These are phyloP conservation scores for Paulinella micropora DNA, from an alignment of 78 protist genomes.

Conservation along the genomic window DNA sequence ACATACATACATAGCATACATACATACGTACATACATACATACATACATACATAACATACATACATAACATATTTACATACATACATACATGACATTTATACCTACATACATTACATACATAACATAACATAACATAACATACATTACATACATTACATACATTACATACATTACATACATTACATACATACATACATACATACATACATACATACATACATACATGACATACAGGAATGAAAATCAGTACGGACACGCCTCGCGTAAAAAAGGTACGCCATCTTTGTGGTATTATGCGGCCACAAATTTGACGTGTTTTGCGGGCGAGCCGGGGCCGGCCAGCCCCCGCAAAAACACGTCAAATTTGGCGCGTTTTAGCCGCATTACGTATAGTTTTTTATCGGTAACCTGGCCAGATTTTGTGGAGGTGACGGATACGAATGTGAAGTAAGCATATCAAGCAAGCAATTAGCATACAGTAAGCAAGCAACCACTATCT, in stretches of 20 bases:
- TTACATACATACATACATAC: background rate
- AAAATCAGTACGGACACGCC: constrained; percentile 40
- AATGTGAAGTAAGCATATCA: no score
- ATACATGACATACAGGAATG: constrained; percentile 59
- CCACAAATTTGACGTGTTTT: no score
- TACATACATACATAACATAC: background rate
- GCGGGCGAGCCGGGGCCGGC: no score
- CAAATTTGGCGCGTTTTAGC: no score
- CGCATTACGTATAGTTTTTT: no score
- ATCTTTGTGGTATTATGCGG: no score
- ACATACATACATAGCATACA: background rate
- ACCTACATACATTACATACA: background rate
- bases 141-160: background rate
- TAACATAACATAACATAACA: background rate
- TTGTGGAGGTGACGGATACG: no score
- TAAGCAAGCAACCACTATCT: no score
- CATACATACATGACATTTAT: background rate
- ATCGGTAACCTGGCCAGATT: no score
- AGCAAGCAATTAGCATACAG: no score
- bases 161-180: constrained; percentile 34
- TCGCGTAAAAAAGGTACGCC: constrained; percentile 39
- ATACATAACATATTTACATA: background rate
- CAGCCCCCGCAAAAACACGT: background rate
- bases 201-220: background rate
- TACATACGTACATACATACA: background rate